phyloP scores from a whole-genome alignment of 2,329 filamentous ascomycete genomes.

The Colletotrichum liaoningense region DNA sequence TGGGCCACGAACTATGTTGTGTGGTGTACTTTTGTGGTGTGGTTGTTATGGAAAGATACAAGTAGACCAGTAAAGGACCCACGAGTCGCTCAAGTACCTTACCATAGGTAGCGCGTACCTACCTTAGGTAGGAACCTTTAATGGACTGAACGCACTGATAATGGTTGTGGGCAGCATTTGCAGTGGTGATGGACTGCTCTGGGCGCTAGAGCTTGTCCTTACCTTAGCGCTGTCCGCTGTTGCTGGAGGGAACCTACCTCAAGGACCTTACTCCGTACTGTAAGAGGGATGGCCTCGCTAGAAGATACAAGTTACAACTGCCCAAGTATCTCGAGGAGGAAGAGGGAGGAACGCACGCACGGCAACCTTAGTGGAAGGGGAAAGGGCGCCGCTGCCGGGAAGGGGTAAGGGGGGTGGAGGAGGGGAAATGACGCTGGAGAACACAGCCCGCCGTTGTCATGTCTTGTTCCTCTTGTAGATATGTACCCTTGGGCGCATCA shows the following conservation, averaged over 20 bases:
- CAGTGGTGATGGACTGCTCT: conserved; percentile 8
- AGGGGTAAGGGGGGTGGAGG: conserved; percentile 25
- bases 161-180: neutral
- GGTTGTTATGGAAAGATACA: neutral
- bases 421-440: conserved; percentile 34
- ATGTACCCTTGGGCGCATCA: neutral
- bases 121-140: neutral
- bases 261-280: too few relatives aligned
- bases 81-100: neutral
- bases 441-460: conserved; percentile 20
- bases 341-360: neutral
- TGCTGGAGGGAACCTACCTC: neutral
- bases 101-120: too few relatives aligned
- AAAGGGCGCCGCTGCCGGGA: neutral
- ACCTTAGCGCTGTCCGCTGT: neutral
- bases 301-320: too few relatives aligned
- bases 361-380: neutral
- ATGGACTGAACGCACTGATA: conserved; percentile 14
- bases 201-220: conserved; percentile 2
- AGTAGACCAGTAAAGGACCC: neutral
- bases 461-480: conserved; percentile 4
- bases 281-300: neutral
- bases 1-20: conserved; percentile 13
- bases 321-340: too few relatives aligned
- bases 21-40: neutral